A percentile compares a stretch with the other conserved stretches of the same genome.
Evolutionary conservation across 768 basidiomycete genomes (phyloP).

Genomic region (Psilocybe azurescens): DNA sequence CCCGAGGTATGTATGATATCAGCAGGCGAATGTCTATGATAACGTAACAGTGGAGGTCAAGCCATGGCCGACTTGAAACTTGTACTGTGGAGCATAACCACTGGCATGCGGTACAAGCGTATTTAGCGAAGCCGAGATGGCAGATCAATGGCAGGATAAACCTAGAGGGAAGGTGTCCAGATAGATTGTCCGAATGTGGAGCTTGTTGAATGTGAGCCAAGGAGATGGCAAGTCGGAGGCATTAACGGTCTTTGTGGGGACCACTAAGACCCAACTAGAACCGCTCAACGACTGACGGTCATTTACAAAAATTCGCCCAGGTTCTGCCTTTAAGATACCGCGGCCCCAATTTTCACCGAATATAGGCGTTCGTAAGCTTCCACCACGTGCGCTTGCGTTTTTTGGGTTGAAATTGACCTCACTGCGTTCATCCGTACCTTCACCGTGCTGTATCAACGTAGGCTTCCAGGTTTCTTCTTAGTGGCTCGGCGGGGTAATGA

Average conservation of each 20-base stretch:
- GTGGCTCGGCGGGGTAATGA: not conserved
- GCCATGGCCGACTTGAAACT: not conserved
- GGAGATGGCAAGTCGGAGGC: not conserved
- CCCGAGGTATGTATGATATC: not conserved
- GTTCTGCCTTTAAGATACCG: not conserved
- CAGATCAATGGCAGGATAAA: not conserved
- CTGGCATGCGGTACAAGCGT: not conserved
- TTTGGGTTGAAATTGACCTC: not conserved
- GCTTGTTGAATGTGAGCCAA: not conserved
- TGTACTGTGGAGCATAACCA: not conserved
- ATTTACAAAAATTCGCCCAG: not conserved
- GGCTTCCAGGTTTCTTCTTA: not conserved
- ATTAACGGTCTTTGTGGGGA: not conserved
- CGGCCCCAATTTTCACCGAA: not conserved
- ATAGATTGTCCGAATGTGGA: not conserved
- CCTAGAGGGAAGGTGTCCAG: not conserved
- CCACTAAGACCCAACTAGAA: not conserved
- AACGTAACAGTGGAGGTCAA: not conserved
- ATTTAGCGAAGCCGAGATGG: not conserved
- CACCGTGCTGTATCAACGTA: not conserved
- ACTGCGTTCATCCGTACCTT: constrained; percentile 9
- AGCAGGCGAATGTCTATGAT: not conserved
- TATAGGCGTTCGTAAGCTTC: not conserved
- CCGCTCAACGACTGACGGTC: not conserved
- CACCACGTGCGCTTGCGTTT: not conserved